A percentile compares a stretch with the other conserved stretches of the same genome.
phyloP scores from a whole-genome alignment of 2,329 filamentous ascomycete species.

The Metarhizium brunneum region DNA sequence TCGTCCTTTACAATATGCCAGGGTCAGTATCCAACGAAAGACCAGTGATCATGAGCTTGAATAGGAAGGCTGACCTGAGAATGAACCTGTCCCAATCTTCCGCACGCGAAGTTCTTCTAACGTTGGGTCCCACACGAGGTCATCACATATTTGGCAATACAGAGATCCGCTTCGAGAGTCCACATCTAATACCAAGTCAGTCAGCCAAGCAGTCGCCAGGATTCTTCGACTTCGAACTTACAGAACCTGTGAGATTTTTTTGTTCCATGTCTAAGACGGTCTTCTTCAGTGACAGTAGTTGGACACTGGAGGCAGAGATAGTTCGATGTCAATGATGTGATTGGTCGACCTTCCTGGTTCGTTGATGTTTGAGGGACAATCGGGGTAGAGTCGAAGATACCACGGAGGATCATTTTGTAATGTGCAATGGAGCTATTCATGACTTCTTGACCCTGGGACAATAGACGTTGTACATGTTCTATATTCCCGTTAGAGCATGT shows the following conservation, averaged over 20 bases:
- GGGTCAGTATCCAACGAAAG: neutral
- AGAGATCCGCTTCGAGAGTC: conserved; percentile 67
- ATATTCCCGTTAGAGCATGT: neutral
- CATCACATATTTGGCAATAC: conserved; percentile 74
- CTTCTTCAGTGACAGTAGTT: conserved; percentile 55
- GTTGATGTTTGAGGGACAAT: conserved; percentile 58
- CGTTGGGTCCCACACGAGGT: conserved; percentile 75
- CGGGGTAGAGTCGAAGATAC: conserved; percentile 59
- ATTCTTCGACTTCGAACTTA: conserved; percentile 28
- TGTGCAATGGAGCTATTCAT: conserved; percentile 61
- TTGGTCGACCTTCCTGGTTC: conserved; percentile 42
- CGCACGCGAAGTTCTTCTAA: conserved; percentile 65
- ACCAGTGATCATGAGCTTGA: neutral
- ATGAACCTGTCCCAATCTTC: conserved; percentile 58
- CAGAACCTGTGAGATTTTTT: conserved; percentile 67
- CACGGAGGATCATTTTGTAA: conserved; percentile 62
- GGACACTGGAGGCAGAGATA: conserved; percentile 69
- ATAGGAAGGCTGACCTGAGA: conserved; percentile 40
- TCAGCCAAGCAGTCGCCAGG: neutral
- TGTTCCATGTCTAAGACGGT: conserved; percentile 56
- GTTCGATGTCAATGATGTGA: conserved; percentile 56
- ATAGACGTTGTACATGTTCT: conserved; percentile 66
- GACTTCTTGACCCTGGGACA: conserved; percentile 51
- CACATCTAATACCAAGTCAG: conserved; percentile 47
- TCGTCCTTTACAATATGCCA: conserved; percentile 34